phyloP scores from a whole-genome alignment of 495 filamentous ascomycete genomes.

The Xylaria acuta region DNA sequence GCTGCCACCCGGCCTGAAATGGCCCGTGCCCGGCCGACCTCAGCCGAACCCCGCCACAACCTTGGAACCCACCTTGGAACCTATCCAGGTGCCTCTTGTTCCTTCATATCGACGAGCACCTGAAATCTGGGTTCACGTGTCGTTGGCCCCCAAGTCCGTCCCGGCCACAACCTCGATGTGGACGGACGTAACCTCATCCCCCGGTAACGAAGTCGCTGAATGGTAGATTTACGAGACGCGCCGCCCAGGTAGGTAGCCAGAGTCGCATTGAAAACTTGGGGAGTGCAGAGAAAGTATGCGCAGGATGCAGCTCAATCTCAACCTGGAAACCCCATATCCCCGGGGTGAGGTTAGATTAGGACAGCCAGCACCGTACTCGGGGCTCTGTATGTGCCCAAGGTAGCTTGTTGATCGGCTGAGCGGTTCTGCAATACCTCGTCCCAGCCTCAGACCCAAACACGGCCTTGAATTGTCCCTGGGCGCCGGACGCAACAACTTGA shows the following conservation, averaged over 20 bases:
- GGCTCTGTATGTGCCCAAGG: not conserved
- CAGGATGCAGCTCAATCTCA: not conserved
- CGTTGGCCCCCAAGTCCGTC: not conserved
- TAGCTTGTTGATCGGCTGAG: not conserved
- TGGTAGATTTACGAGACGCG: not conserved
- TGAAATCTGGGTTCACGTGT: not conserved
- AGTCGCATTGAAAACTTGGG: not conserved
- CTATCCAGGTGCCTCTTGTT: too few species aligned
- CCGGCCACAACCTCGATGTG: not conserved
- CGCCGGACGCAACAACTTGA: not conserved
- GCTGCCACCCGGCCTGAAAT: not conserved
- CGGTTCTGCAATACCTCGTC: not conserved
- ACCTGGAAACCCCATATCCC: not conserved
- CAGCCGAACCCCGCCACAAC: too few species aligned
- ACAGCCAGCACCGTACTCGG: not conserved
- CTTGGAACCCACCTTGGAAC: too few species aligned
- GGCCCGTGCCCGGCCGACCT: constrained; percentile 3
- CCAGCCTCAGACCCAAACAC: not conserved
- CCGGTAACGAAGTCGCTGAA: not conserved
- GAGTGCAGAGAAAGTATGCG: not conserved
- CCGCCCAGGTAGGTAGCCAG: not conserved
- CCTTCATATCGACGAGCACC: not conserved
- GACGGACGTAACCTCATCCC: not conserved
- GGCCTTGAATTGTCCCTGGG: not conserved
- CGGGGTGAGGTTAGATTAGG: not conserved